Evolutionary conservation across 441 rosid genomes (phyloP), one percentile per base, ranked within the genome.

Genomic region (Populus trichocarpa): DNA sequence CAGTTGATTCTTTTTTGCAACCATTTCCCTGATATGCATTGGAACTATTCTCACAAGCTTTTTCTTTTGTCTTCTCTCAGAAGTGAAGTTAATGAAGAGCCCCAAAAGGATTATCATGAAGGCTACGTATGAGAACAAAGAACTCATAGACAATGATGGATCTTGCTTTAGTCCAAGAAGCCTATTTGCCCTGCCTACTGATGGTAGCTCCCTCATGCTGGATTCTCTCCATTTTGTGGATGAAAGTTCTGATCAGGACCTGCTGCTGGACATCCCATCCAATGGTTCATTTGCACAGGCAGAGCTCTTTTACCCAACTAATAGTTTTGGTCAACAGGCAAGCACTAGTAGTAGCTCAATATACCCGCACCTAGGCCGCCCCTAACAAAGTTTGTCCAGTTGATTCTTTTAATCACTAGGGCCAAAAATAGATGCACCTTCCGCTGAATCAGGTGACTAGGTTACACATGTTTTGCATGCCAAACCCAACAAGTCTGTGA

Each of bases 221-320:
- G 97, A 92, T 83, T 80, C 91, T 38, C 85, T 86, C 59, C 80
- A 78, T 81, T 92, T 85, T 78, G 86, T 79, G 7, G 87, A 88
- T 76, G 92, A 88, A 76, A 89, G 83, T 75, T 87, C 86, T 18
- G 96, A 93, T 78, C 95, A 91, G 79, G 97, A 94, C 79, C 87
- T 94, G 77, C 95, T 93, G 80, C 74, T 96, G 78, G 94, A 94
- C 42, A 89, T 94, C 83, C 98, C 99, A 32, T 89, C 90, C 77
- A 90, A 91, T n/a, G 83, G 90, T 76, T 93, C 91, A 26, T 96
- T 94, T 80, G 90, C 96, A 68, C 95, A 91, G 85, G 98, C 98
- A 66, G 99, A 96, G 85, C 95, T 96, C 75, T 95, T 96, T 81
- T 85, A 80, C 75, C 94, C 94, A 23, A 42, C 81, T 79, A 25